These are phyloP conservation scores for Noccaea caerulescens DNA, from an alignment of 345 rosid genomes.

Conservation along the genomic window DNA sequence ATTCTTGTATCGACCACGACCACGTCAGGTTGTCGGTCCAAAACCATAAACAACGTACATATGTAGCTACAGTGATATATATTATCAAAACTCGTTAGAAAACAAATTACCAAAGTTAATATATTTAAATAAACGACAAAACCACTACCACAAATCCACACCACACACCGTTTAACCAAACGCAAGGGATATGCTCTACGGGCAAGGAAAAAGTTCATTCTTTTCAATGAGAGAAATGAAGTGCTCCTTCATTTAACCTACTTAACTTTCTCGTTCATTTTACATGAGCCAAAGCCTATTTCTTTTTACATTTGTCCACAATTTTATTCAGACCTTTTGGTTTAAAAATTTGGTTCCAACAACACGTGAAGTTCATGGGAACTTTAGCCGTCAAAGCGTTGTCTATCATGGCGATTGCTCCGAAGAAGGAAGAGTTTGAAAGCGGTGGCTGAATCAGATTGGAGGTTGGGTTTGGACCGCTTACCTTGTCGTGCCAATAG, in stretches of 20 bases:
- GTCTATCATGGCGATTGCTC: slow-evolving; percentile 63
- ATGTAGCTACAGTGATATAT: neutral
- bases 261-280: no score
- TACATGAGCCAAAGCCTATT: no score
- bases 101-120: neutral
- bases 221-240: no score
- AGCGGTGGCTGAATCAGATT: slow-evolving; percentile 48
- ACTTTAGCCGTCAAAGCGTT: slow-evolving; percentile 66
- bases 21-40: slow-evolving; percentile 9
- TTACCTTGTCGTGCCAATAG: slow-evolving; percentile 69
- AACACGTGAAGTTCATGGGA: slow-evolving; percentile 58
- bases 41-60: neutral
- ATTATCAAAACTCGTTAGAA: neutral
- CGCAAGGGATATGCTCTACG: no score
- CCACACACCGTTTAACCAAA: slow-evolving; percentile 19
- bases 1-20: neutral
- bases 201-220: no score
- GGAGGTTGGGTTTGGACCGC: slow-evolving; percentile 59
- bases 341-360: no score
- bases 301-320: no score
- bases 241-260: no score
- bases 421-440: slow-evolving; percentile 50
- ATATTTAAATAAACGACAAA: neutral
- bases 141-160: slow-evolving; percentile 1
- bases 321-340: no score